A percentile compares a stretch with the other conserved stretches of the same genome.
Conservation (phyloP, 2,329 filamentous ascomycete genomes). For the Furcasterigmium sp. region DNA sequence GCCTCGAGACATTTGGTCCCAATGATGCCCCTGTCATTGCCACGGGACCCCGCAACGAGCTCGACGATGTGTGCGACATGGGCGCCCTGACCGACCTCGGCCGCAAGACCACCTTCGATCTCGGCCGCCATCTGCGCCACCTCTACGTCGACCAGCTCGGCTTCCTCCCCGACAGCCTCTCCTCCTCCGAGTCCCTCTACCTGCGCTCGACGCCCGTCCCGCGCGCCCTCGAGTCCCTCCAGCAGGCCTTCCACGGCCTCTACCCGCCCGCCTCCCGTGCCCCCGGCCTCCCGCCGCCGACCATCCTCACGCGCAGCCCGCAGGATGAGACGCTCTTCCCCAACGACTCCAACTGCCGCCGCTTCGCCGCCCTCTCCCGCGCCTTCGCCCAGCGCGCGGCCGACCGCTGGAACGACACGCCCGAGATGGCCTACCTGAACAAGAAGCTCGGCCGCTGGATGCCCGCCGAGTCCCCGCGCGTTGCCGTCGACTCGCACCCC, state of each 20-base stretch:
- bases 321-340: constrained; percentile 76
- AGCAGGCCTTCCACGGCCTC: constrained; percentile 69
- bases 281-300: constrained; percentile 50
- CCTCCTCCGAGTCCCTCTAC: constrained; percentile 55
- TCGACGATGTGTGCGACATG: constrained; percentile 77
- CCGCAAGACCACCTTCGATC: constrained; percentile 63
- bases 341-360: constrained; percentile 66
- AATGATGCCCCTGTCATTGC: constrained; percentile 67
- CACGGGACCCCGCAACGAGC: constrained; percentile 59
- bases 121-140: constrained; percentile 62
- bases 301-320: constrained; percentile 59
- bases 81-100: constrained; percentile 74
- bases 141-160: constrained; percentile 72
- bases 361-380: constrained; percentile 63
- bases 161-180: constrained; percentile 60
- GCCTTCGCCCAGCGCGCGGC: constrained; percentile 70
- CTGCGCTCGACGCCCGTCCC: constrained; percentile 71
- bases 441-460: constrained; percentile 79
- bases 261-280: constrained; percentile 53
- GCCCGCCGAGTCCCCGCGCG: constrained; percentile 60
- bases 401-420: constrained; percentile 66
- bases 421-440: constrained; percentile 81
- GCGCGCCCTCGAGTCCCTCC: constrained; percentile 70
- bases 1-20: constrained; percentile 75
- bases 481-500: constrained; percentile 81